Evolutionary conservation across 2,329 filamentous ascomycete genomes (phyloP), one percentile per base, ranked within the genome.

Genomic region (Colletotrichum tamarilloi): DNA sequence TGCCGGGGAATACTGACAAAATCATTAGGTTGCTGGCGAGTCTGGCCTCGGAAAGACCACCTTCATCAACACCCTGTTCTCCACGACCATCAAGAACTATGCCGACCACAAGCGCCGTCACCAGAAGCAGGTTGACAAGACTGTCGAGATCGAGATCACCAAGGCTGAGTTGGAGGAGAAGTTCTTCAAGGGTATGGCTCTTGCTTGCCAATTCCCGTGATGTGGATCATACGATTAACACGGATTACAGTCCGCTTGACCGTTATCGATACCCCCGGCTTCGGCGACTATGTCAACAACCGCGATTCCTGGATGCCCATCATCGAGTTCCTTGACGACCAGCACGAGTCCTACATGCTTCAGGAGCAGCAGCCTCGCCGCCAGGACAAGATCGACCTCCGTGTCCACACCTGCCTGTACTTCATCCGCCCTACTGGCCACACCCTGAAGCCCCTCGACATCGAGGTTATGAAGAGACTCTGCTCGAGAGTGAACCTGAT

Each of bases 271-370:
- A 99, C 97, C 76, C 97, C 97, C 80, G 97, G 97, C 79, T 99
- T 99, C 82, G 97, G 97, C 85, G 97, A 99, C 91, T 99, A 99
- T 83, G 97, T 99, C 84, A 99, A 99, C 93, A 99, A 99, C 91
- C 94, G 96, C 82, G 97, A 99, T 86, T 98, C 97, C 76, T 99
- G 97, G 97, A 97, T 98, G 91, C 97, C 97, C 83, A 98, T 99
- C 83, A 98, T 99, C 85, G 97, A 99, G 87, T 99, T 99, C 89
- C 90, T 99, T 81, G 97, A 99, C 86, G 97, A 99, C 87, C 97
- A 99, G 90, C 97, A 99, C 85, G 97, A 99, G 90, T 99, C 97
- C 49, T 99, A 99, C 87, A 99, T 99, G 97, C 91, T 99, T 83
- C 97, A 99, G 89, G 97, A 99, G 91, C 97, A 99, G 87, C 97